Conservation (phyloP, 257 asterid genomes). For the Mentha longifolia region DNA sequence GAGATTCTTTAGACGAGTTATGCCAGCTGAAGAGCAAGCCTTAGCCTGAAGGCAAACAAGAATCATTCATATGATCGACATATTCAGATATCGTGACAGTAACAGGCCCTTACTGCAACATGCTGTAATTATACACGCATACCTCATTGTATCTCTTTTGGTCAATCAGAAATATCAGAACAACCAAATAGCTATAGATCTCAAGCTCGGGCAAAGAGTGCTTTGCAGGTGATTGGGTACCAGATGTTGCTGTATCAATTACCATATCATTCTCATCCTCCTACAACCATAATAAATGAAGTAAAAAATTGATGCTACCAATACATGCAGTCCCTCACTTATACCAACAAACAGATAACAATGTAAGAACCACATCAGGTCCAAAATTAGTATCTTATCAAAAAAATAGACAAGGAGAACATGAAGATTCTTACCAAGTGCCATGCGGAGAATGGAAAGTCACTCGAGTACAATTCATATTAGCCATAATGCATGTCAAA, state of each 20-base stretch:
- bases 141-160: conserved; percentile 73
- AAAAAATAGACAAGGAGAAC: conserved; percentile 19
- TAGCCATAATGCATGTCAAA: conserved; percentile 3
- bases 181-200: conserved; percentile 70
- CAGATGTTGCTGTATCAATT: conserved; percentile 58
- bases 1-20: conserved; percentile 61
- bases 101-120: not conserved
- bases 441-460: not conserved
- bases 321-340: not conserved
- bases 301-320: conserved; percentile 17
- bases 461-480: not conserved
- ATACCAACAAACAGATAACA: conserved; percentile 4
- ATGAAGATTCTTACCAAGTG: not conserved
- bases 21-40: conserved; percentile 77
- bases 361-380: not conserved
- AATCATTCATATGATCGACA: conserved; percentile 20
- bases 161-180: conserved; percentile 66
- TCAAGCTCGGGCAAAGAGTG: conserved; percentile 72
- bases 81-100: conserved; percentile 21
- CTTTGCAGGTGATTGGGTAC: conserved; percentile 52
- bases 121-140: conserved; percentile 13
- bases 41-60: conserved; percentile 58
- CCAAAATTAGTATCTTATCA: not conserved
- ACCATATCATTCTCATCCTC: conserved; percentile 66
- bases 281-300: conserved; percentile 41